These are phyloP conservation scores for Staphylotrichum tortipilum DNA, from an alignment of 495 filamentous ascomycete genomes.

Conservation along the genomic window DNA sequence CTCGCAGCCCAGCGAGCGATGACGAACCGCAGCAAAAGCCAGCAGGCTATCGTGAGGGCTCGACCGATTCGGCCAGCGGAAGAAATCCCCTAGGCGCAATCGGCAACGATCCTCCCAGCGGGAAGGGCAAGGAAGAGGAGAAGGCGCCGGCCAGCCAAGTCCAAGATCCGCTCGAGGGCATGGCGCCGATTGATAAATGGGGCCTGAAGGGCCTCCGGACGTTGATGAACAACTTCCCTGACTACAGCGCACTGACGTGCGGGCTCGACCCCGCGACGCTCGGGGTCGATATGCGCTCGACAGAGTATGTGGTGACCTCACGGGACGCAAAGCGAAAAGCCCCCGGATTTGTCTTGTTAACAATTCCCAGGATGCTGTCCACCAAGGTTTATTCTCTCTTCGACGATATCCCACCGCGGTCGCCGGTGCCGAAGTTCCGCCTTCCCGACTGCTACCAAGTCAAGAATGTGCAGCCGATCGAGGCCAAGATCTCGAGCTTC, in stretches of 20 bases:
- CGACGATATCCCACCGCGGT: conserved; percentile 57
- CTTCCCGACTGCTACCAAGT: conserved; percentile 82
- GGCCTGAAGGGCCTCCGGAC: conserved; percentile 70
- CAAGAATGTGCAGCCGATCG: conserved; percentile 72
- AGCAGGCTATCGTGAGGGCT: conserved; percentile 34
- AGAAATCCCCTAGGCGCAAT: conserved; percentile 40
- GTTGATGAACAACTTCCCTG: conserved; percentile 69
- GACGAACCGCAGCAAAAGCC: conserved; percentile 37
- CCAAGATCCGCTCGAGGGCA: conserved; percentile 57
- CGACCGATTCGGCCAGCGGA: conserved; percentile 25
- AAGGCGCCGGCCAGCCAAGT: conserved; percentile 26
- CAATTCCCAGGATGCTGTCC: conserved; percentile 26
- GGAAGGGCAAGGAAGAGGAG: conserved; percentile 36
- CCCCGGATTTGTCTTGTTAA: conserved; percentile 3
- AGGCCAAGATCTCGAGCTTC: conserved; percentile 71
- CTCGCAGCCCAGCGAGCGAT: conserved; percentile 28
- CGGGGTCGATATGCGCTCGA: conserved; percentile 69
- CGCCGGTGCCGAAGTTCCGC: conserved; percentile 66
- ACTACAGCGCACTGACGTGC: conserved; percentile 63
- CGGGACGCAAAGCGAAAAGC: too few species aligned
- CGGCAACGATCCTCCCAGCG: conserved; percentile 33
- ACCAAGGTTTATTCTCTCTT: conserved; percentile 56
- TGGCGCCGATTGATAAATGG: conserved; percentile 73
- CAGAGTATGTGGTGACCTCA: conserved; percentile 53
- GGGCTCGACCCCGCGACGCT: conserved; percentile 72